A percentile compares a stretch with the other conserved stretches of the same genome.
phyloP scores from a whole-genome alignment of 441 rosid species.

The Populus hybrid region DNA sequence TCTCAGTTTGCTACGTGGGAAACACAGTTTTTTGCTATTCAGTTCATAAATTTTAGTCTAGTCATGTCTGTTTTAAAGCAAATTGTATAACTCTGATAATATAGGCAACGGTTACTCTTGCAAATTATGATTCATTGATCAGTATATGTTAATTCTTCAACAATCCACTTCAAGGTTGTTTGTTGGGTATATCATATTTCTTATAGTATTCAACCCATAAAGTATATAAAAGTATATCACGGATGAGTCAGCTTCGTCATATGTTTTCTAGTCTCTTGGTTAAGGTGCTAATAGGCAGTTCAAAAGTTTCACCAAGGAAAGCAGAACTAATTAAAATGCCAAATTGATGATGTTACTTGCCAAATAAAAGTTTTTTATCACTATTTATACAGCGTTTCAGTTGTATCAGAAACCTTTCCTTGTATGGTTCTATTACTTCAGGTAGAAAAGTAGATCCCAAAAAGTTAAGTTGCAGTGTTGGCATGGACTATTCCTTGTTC shows the following conservation, averaged over 20 bases:
- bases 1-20: not conserved
- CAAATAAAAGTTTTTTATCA: not conserved
- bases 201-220: too few relatives aligned
- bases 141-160: not conserved
- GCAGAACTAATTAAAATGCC: not conserved
- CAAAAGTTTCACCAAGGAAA: not conserved
- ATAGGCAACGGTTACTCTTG: not conserved
- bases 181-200: too few relatives aligned
- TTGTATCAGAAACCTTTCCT: not conserved
- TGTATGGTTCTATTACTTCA: not conserved
- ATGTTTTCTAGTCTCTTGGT: too few relatives aligned
- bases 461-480: not conserved
- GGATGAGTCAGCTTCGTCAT: too few relatives aligned
- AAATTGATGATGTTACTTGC: not conserved
- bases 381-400: not conserved
- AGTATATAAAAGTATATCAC: too few relatives aligned
- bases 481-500: not conserved
- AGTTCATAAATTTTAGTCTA: not conserved
- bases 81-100: not conserved
- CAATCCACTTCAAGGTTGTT: not conserved
- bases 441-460: not conserved
- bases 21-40: not conserved
- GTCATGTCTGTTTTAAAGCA: not conserved
- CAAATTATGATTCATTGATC: not conserved
- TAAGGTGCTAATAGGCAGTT: not conserved